Evolutionary conservation across 169 alveolate species (phyloP), one percentile per base, ranked within the genome.

Genomic region (Eimeria tenella): DNA sequence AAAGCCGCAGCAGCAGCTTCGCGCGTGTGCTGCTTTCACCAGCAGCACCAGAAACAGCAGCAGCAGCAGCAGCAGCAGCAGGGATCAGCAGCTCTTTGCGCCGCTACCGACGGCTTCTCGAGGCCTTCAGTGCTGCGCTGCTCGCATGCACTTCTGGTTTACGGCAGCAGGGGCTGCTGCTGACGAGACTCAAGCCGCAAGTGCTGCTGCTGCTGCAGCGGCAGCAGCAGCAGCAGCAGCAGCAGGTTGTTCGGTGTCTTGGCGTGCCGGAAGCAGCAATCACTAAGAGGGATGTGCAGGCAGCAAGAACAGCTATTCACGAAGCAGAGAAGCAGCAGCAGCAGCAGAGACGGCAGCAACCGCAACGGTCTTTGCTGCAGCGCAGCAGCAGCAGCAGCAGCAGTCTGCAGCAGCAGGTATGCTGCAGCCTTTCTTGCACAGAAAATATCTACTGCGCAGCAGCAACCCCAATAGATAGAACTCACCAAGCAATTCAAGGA

Each of bases 61-160:
- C 19, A n/a, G n/a, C n/a, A n/a, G n/a, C n/a, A n/a, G n/a, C n/a
- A n/a, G 68, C 68, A 13, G 68, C 68, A 60, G 68, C 68, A 60
- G 10, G 10, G 68, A 19, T 13, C 10, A 31, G 77, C 77, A 68
- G 77, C 77, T 68, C 77, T 13, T 31, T 68, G 77, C 50, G n/a
- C 13, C 77, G 77, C 77, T 68, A 68, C 77, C 21, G 42, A 31
- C 77, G 77, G 49, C 77, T 68, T 31, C 10, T 68, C 11, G 77
- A 68, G 77, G 77, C 77, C n/a, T 4, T 68, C 25, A 68, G 77
- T 31, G n/a, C 42, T 13, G 77, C 77, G 77, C 77, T 68, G 50
- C 1, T 68, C 21, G 77, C 77, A 17, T n/a, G 49, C 10, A 68
- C 49, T 10, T n/a, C 50, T 31, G 42, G 50, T 21, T 21, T 68